Percentiles rank a stretch among this genome's conserved stretches.
phyloP scores from a whole-genome alignment of 2,329 filamentous ascomycete species.

The Xylaria multiplex region DNA sequence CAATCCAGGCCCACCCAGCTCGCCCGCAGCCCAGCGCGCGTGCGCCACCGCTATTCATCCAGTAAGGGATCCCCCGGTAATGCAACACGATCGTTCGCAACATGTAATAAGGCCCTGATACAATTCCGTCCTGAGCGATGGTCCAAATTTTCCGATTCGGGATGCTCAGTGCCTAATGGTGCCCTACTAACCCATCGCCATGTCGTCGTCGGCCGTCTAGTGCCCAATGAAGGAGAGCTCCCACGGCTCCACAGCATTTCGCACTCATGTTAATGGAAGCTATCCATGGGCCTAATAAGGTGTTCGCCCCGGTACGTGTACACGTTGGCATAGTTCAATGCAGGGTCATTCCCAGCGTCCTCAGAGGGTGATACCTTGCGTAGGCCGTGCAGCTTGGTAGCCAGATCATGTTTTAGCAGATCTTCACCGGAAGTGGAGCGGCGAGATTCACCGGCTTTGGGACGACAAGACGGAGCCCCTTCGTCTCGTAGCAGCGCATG shows the following conservation, averaged over 20 bases:
- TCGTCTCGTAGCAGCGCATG: constrained; percentile 28
- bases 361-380: constrained; percentile 24
- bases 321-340: constrained; percentile 37
- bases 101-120: constrained; percentile 26
- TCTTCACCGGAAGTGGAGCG: constrained; percentile 38
- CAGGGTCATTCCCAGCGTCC: constrained; percentile 36
- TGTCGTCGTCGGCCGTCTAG: constrained; percentile 29
- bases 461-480: constrained; percentile 26
- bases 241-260: constrained; percentile 24
- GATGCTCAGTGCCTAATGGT: constrained; percentile 39
- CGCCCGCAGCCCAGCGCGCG: constrained; percentile 34
- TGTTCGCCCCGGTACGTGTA: constrained; percentile 37
- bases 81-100: constrained; percentile 2
- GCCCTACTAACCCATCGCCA: constrained; percentile 35
- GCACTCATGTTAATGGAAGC: constrained; percentile 16
- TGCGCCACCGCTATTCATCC: constrained; percentile 46
- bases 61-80: constrained; percentile 39
- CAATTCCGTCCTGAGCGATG: constrained; percentile 14
- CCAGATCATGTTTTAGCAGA: constrained; percentile 42
- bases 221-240: constrained; percentile 37
- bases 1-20: constrained; percentile 46
- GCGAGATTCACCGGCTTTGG: constrained; percentile 33
- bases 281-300: constrained; percentile 26
- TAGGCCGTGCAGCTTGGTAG: constrained; percentile 42
- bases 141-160: constrained; percentile 32